Base-by-base conservation (phyloP, 805 yeast species). In the Saccharomycopsis sp. region DNA sequence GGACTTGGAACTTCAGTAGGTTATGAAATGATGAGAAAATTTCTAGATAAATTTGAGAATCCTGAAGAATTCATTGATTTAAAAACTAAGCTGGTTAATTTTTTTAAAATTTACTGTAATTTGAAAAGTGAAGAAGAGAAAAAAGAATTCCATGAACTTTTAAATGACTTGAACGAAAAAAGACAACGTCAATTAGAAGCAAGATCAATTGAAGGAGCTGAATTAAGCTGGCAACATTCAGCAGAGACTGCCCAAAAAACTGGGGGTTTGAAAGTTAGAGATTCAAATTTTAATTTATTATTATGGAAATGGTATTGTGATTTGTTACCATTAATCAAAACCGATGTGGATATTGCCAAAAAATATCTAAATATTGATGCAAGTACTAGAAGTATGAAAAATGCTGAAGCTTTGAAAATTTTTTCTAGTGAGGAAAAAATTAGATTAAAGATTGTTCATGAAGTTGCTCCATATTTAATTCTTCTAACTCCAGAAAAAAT, bases 151-250 rank as follows among this genome's bases (percentile, higher is more conserved):
- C 82, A 85, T 51, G 64, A 62, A 15, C 70, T 77, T 0, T 59
- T 92, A 36, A 88, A 86, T 47, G 58, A 66, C 2, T 73, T 80
- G 49, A 88, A 92, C 50, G 73, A 72, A 41, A 74, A 73, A 20
- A 74, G 98, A 55, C 96, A 92, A 57, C 64, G 72, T 34, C 70
- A 70, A 23, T 56, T 92, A 25, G 98, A 92, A 59, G 64, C 74
- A 15, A 70, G 81, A 44, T 89, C 95, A 2, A 66, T 83, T 1
- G 88, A 82, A 48, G 88, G 89, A 1, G 94, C 97, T 1, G 75
- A 73, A 47, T 85, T 79, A 52, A 80, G 83, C 57, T 89, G 98
- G 98, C 79, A 75, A 55, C 79, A 77, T 50, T 88, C 79, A 48
- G 80, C 73, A 50, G 94, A 85, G 51, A 76, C 72, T 39, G 67